Evolutionary conservation across 169 alveolate species (phyloP).

Genomic region (Plasmodium billcollinsi): DNA sequence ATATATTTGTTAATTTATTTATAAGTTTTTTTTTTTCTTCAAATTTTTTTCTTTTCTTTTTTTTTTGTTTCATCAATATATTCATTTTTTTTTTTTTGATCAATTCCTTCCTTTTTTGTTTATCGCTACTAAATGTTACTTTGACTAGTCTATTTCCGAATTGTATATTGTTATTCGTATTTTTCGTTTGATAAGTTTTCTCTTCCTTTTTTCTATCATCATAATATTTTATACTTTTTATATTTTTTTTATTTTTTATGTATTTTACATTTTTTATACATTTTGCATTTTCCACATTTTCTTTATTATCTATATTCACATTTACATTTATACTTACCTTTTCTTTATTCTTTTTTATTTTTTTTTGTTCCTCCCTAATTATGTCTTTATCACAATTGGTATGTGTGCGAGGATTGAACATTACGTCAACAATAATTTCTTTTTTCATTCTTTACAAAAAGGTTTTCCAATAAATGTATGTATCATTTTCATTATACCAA

Average conservation of each 20-base stretch:
- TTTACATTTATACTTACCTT: neutral
- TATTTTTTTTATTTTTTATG: slow-evolving; percentile 6
- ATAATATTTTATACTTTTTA: neutral
- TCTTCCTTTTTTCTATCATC: neutral
- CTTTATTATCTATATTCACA: neutral
- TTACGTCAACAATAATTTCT: neutral
- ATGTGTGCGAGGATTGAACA: neutral
- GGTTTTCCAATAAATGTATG: too few species aligned
- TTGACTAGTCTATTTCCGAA: slow-evolving; percentile 59
- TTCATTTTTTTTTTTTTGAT: slow-evolving; percentile 21
- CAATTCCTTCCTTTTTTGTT: slow-evolving; percentile 26
- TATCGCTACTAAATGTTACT: slow-evolving; percentile 60
- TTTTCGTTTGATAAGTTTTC: slow-evolving; percentile 4
- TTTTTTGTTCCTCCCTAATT: neutral
- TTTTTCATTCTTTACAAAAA: neutral
- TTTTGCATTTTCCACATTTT: neutral
- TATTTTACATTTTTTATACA: neutral
- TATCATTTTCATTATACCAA: too few species aligned
- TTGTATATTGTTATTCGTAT: neutral
- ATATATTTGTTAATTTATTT: slow-evolving; percentile 16
- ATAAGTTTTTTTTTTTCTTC: slow-evolving; percentile 50
- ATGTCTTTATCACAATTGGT: neutral
- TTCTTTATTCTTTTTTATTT: too few species aligned
- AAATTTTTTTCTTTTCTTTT: slow-evolving; percentile 55
- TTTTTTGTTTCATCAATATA: slow-evolving; percentile 37